Evolutionary conservation across 495 filamentous ascomycete genomes (phyloP).

Genomic region (Mytilinidion resinicola): DNA sequence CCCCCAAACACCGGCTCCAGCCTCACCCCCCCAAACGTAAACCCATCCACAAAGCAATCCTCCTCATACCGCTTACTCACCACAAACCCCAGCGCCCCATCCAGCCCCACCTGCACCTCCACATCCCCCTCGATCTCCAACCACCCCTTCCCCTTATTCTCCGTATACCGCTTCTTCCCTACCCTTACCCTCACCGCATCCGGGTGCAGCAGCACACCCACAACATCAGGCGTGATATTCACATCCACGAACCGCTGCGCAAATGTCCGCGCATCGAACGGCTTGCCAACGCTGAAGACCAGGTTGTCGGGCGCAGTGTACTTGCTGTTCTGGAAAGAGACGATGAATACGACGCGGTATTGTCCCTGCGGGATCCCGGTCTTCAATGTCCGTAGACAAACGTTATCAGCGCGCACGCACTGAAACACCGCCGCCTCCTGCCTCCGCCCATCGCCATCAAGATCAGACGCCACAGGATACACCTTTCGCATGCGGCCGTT

Average conservation of each 20-base stretch:
- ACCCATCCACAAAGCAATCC: slow-evolving; percentile 26
- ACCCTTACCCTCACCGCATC: slow-evolving; percentile 31
- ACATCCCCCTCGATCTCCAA: slow-evolving; percentile 31
- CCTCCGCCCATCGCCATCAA: slow-evolving; percentile 27
- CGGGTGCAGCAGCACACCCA: slow-evolving; percentile 28
- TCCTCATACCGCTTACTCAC: slow-evolving; percentile 27
- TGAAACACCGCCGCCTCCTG: slow-evolving; percentile 27
- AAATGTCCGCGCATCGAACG: slow-evolving; percentile 26
- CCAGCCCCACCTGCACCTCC: slow-evolving; percentile 30
- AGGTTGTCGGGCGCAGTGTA: slow-evolving; percentile 21
- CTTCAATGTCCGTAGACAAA: slow-evolving; percentile 26
- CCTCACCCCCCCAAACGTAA: slow-evolving; percentile 32
- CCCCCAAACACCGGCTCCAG: slow-evolving; percentile 27
- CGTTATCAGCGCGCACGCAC: slow-evolving; percentile 23
- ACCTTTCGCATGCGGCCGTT: slow-evolving; percentile 23
- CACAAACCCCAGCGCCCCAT: slow-evolving; percentile 29
- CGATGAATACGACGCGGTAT: slow-evolving; percentile 30
- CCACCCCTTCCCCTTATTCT: slow-evolving; percentile 28
- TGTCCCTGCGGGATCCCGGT: slow-evolving; percentile 30
- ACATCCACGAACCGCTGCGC: slow-evolving; percentile 27
- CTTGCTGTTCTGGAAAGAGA: slow-evolving; percentile 25
- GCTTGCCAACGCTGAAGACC: slow-evolving; percentile 29
- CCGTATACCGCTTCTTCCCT: slow-evolving; percentile 14
- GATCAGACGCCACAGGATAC: slow-evolving; percentile 28
- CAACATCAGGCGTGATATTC: slow-evolving; percentile 30